These are phyloP conservation scores for Umbelopsis sp. DNA, from an alignment of 192 early-diverging fungal species.

Conservation along the genomic window DNA sequence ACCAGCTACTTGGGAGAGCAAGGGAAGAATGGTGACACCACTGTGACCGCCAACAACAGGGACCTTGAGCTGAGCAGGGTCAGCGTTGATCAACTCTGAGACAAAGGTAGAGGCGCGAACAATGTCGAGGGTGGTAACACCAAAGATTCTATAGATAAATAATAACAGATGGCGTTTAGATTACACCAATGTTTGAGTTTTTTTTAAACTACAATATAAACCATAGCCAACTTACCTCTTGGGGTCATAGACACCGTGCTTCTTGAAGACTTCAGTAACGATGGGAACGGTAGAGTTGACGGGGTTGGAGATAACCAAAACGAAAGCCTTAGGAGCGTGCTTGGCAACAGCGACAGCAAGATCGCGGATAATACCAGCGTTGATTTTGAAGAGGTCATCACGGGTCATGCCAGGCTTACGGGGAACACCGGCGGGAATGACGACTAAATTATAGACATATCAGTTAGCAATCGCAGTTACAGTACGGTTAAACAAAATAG, in stretches of 20 bases:
- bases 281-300: slow-evolving; percentile 98
- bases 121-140: slow-evolving; percentile 96
- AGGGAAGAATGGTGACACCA: slow-evolving; percentile 95
- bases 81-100: slow-evolving; percentile 71
- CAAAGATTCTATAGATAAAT: slow-evolving; percentile 66
- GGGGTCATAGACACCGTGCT: slow-evolving; percentile 80
- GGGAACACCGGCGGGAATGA: slow-evolving; percentile 97
- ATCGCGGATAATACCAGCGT: slow-evolving; percentile 85
- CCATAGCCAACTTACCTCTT: slow-evolving; percentile 38
- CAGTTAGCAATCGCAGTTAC: background rate
- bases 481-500: background rate
- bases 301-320: slow-evolving; percentile 92
- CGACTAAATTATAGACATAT: slow-evolving; percentile 56
- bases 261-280: slow-evolving; percentile 88
- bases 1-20: slow-evolving; percentile 80
- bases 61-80: slow-evolving; percentile 75
- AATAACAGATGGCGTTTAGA: slow-evolving; percentile 15
- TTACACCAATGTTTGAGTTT: background rate
- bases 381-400: slow-evolving; percentile 98
- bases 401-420: slow-evolving; percentile 99
- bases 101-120: slow-evolving; percentile 97
- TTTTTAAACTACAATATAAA: too few relatives aligned
- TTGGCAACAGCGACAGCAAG: slow-evolving; percentile 81
- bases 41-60: slow-evolving; percentile 96
- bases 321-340: slow-evolving; percentile 74